Evolutionary conservation across 768 basidiomycete species (phyloP), one percentile per base, ranked within the genome.

Genomic region (Calvatia gigantea): DNA sequence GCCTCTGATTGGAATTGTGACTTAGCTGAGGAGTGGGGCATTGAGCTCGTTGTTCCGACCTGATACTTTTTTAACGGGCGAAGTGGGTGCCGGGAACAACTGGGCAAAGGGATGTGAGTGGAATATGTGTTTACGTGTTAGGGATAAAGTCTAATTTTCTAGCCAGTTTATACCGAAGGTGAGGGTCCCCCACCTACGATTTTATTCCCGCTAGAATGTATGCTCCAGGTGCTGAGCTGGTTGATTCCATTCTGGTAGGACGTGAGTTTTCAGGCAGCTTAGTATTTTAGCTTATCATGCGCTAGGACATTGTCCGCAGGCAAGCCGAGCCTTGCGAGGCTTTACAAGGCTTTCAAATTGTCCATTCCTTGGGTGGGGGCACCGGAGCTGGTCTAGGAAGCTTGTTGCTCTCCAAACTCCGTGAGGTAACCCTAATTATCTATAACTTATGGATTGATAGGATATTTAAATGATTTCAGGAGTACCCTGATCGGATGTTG

Each of bases 71-170:
- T 67, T 94, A 44, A 80, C 82, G 33, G 79, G 84, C 1, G 72
- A 79, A 38, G 69, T 70, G 1, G 79, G 80, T n/a, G 81, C 94
- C 0, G 94, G 94, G 15, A 97, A 98, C 64, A 96, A 95, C 60
- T 97, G 92, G 90, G 94, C 93, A 14, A 96, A 97, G 73, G 92
- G 91, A 79, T 91, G 90, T 91, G 62, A 72, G 87, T 75, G 38
- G 23, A 33, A 38, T n/a, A 45, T 44, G 2, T 0, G 59, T 51
- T 19, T 33, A 25, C 17, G 47, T 28, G 32, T 59, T 31, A 2
- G 17, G 32, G 44, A 35, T 49, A 54, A 35, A 56, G 37, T 47
- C 21, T 55, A 1, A 43, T n/a, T 25, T 48, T 32, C 29, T 31
- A 60, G 28, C 32, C 56, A 91, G 89, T 84, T 70, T 96, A 95